Base-by-base conservation (phyloP, 768 basidiomycete species). In the Trametes elegans region DNA sequence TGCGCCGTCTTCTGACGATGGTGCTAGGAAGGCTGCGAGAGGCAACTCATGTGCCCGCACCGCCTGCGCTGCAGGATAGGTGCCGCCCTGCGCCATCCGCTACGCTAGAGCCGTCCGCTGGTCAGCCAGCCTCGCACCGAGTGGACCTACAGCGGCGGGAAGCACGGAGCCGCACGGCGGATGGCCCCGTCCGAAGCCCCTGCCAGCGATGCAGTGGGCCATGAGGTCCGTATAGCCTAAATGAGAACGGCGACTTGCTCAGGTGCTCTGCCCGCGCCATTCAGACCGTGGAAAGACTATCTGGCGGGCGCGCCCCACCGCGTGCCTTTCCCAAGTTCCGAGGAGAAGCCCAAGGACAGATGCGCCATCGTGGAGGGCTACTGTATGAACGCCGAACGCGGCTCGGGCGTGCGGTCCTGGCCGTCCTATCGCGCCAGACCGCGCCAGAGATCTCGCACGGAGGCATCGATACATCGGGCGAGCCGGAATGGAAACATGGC, bases 141-240 rank as follows among this genome's bases (percentile, higher is more conserved):
- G 45, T 52, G 57, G 57, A 58, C 57, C 57, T 58, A 58, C 50
- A 58, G 57, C 57, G 57, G 57, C 57, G 45, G 39, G 57, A 58
- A 58, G 57, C 38, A 41, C 57, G 57, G 57, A 36, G 36, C 55
- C 49, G 49, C 49, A 46, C 55, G 55, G 55, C 55, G 49, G 49
- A 51, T 31, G 21, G 29, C n/a, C 18, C 49, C 55, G 49, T 23
- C 36, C 44, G 49, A 50, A 51, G 43, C 23, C 40, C n/a, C 36
- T 21, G 29, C 18, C 27, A 31, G 27, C 18, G 55, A 50, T 50
- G 55, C 34, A 31, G 14, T n/a, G n/a, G 27, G 42, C 34, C 55
- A 56, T 50, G 55, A 49, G 48, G 55, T 49, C 48, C 28, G 42
- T 14, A 27, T 16, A 38, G 36, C 48, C 55, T 36, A 49, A 56